A percentile compares a stretch with the other conserved stretches of the same genome.
Evolutionary conservation across 2,329 filamentous ascomycete genomes (phyloP).

Genomic region (Colletotrichum lupini): DNA sequence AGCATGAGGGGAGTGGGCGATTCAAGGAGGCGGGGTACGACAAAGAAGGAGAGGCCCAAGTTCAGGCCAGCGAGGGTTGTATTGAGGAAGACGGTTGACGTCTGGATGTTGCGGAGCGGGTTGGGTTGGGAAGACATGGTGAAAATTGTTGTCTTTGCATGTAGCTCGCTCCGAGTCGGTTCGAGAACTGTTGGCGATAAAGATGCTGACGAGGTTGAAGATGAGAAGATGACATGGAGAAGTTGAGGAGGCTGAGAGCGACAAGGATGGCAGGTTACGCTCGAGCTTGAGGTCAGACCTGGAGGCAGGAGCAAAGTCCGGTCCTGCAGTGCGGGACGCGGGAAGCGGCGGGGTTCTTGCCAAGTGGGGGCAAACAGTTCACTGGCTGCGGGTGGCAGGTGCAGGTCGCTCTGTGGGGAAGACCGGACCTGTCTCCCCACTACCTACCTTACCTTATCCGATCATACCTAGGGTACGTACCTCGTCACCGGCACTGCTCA

Average conservation of each 20-base stretch:
- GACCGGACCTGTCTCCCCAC: too few relatives aligned
- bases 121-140: constrained; percentile 18
- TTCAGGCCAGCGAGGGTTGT: constrained; percentile 54
- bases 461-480: too few relatives aligned
- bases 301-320: background rate
- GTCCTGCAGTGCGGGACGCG: background rate
- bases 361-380: background rate
- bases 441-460: too few relatives aligned
- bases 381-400: too few relatives aligned
- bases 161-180: background rate
- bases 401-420: too few relatives aligned
- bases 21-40: constrained; percentile 64
- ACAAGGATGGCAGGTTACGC: background rate
- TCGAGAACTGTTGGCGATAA: too few relatives aligned
- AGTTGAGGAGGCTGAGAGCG: background rate
- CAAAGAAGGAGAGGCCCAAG: constrained; percentile 53
- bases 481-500: too few relatives aligned
- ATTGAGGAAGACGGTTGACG: constrained; percentile 61
- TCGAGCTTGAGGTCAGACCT: too few relatives aligned
- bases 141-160: background rate
- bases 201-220: constrained; percentile 5
- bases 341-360: background rate
- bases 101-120: constrained; percentile 58
- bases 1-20: constrained; percentile 66
- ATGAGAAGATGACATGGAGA: background rate